Evolutionary conservation across 2,329 filamentous ascomycete genomes (phyloP), one percentile per base, ranked within the genome.

Genomic region (Penicillium corylophilum): DNA sequence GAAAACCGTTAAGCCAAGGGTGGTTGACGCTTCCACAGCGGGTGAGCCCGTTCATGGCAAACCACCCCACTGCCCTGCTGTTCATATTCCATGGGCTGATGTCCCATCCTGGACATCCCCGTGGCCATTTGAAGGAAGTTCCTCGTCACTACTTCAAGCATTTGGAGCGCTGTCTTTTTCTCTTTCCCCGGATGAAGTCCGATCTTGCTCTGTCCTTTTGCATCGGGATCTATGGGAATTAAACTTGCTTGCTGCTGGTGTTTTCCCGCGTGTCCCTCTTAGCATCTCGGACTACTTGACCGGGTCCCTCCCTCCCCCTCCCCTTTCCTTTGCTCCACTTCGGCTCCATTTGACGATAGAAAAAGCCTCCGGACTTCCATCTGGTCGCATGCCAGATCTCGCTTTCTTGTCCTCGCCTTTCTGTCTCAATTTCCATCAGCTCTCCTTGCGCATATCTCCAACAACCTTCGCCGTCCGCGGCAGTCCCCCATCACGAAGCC

Each of bases 1-100:
- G 46, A 67, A 66, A 68, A 60, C 65, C 66, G 67, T 71, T 70
- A 65, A 54, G 60, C 66, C 64, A 65, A 65, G 59, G 53, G 50
- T 40, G 42, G 39, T 33, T 55, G 47, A 53, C 52, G 58, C 56
- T 67, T 51, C 57, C 61, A 57, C 58, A 61, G 50, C 63, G 66
- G 66, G 62, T 64, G 58, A 67, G 64, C 63, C 67, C 67, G 63
- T 64, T 61, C 39, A 48, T 53, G 38, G 50, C 52, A 57, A 61
- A 65, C 65, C 59, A 64, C 62, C 62, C 50, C 49, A 44, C 47
- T 45, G 46, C 38, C 49, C 46, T 29, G 22, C 48, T 26, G 38
- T 31, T 44, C 33, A 48, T 53, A 42, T 54, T 40, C 12, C 16
- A 12, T 18, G n/a, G 31, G 10, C 28, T 13, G 28, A 43, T 28